phyloP scores from a whole-genome alignment of 2,329 filamentous ascomycete genomes.

The Drechslerella coelobrocha region DNA sequence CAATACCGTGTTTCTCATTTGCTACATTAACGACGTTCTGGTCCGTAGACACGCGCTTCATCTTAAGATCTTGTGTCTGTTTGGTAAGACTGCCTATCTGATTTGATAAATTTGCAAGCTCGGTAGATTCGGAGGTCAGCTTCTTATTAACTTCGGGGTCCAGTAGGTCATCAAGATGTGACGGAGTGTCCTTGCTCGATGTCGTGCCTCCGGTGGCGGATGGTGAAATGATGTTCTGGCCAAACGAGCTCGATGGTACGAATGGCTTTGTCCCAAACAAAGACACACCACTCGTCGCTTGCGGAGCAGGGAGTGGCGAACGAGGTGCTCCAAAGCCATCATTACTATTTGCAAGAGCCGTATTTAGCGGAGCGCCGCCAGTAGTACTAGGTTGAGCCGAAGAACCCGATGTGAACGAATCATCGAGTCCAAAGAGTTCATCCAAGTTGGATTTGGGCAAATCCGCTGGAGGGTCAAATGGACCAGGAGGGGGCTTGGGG shows the following conservation, averaged over 20 bases:
- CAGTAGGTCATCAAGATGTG: constrained; percentile 80
- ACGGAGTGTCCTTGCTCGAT: constrained; percentile 60
- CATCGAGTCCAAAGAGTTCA: constrained; percentile 84
- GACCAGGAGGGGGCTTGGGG: constrained; percentile 51
- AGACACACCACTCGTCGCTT: constrained; percentile 56
- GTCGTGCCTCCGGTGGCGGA: constrained; percentile 70
- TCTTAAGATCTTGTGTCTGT: constrained; percentile 92
- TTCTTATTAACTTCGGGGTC: constrained; percentile 89
- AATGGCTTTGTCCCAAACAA: constrained; percentile 80
- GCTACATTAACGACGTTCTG: constrained; percentile 80
- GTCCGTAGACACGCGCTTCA: constrained; percentile 78
- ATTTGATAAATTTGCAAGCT: constrained; percentile 93
- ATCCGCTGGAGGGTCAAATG: constrained; percentile 63
- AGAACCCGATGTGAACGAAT: constrained; percentile 68
- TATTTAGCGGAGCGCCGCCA: constrained; percentile 41
- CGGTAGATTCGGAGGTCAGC: constrained; percentile 84
- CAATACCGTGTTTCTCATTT: constrained; percentile 90
- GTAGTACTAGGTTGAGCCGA: constrained; percentile 37
- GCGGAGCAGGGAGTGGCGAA: constrained; percentile 62
- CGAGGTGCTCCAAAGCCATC: constrained; percentile 62
- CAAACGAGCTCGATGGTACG: constrained; percentile 88
- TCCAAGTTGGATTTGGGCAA: constrained; percentile 79
- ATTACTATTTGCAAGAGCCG: constrained; percentile 45
- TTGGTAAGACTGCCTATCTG: constrained; percentile 89
- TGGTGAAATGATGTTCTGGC: constrained; percentile 78